phyloP scores from a whole-genome alignment of 768 basidiomycete genomes.

The Lactarius hengduanensis region DNA sequence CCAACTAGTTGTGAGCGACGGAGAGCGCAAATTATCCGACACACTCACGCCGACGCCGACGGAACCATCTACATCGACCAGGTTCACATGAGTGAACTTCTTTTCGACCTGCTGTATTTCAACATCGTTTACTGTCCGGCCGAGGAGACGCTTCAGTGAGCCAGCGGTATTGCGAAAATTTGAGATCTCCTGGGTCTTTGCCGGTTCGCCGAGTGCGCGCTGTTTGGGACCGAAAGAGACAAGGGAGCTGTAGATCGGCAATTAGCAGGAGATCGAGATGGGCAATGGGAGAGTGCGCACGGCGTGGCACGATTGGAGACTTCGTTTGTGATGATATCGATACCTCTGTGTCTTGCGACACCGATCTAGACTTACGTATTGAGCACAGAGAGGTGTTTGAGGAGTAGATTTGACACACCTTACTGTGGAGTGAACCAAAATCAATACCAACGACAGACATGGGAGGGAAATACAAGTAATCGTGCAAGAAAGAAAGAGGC shows the following conservation, averaged over 20 bases:
- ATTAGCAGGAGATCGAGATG: neutral
- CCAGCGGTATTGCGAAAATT: slow-evolving; percentile 99
- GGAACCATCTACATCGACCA: slow-evolving; percentile 81
- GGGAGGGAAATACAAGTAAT: slow-evolving; percentile 24
- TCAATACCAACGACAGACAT: slow-evolving; percentile 97
- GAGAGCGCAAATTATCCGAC: slow-evolving; percentile 6
- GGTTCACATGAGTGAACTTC: slow-evolving; percentile 84
- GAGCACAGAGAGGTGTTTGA: slow-evolving; percentile 1
- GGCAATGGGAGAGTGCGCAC: slow-evolving; percentile 49
- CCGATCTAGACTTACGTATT: slow-evolving; percentile 62
- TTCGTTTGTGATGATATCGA: slow-evolving; percentile 98
- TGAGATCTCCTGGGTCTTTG: slow-evolving; percentile 96
- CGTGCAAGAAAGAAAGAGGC: slow-evolving; percentile 3
- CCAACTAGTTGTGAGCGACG: slow-evolving; percentile 24
- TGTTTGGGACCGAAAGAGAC: slow-evolving; percentile 93
- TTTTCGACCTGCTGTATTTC: slow-evolving; percentile 84
- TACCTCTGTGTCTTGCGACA: slow-evolving; percentile 92
- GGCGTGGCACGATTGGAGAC: slow-evolving; percentile 96
- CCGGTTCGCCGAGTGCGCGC: slow-evolving; percentile 88
- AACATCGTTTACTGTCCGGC: slow-evolving; percentile 73
- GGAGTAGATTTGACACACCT: slow-evolving; percentile 48
- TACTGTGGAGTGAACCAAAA: slow-evolving; percentile 86
- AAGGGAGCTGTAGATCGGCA: slow-evolving; percentile 61
- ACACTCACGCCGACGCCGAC: slow-evolving; percentile 80
- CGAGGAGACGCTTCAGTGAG: slow-evolving; percentile 85